phyloP scores from a whole-genome alignment of 2,329 filamentous ascomycete genomes.

The Ophiostoma fasciatum region DNA sequence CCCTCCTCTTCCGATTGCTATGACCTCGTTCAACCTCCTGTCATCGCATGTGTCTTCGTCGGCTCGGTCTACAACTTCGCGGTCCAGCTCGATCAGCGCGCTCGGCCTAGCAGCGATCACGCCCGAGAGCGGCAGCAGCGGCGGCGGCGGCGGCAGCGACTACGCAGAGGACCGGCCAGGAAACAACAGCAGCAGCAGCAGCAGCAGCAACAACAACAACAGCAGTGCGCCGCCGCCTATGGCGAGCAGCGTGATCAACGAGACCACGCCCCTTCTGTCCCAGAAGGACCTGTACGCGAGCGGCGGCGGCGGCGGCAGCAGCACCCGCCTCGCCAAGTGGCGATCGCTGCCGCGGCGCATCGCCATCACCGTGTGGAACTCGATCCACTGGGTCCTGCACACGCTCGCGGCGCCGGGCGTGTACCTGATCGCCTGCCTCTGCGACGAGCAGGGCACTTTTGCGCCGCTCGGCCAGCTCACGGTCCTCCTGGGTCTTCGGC shows the following conservation, averaged over 20 bases:
- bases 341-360: constrained; percentile 51
- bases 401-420: constrained; percentile 67
- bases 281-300: constrained; percentile 13
- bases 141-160: constrained; percentile 21
- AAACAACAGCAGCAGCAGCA: constrained; percentile 19
- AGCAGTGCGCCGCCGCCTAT: constrained; percentile 1
- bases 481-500: constrained; percentile 40
- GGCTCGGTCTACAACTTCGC: constrained; percentile 38
- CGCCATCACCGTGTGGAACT: constrained; percentile 56
- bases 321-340: constrained; percentile 31
- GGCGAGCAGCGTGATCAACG: constrained; percentile 28
- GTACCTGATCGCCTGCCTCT: constrained; percentile 72
- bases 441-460: constrained; percentile 66
- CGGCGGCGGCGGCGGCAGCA: constrained; percentile 5
- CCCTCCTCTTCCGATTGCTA: too few relatives aligned
- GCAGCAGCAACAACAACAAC: not conserved
- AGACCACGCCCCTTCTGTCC: constrained; percentile 54
- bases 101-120: constrained; percentile 30
- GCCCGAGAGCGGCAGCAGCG: constrained; percentile 25
- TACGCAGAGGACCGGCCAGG: constrained; percentile 12
- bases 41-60: constrained; percentile 63
- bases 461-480: constrained; percentile 61
- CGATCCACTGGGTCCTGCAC: constrained; percentile 63
- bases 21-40: constrained; percentile 96
- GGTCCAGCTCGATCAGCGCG: constrained; percentile 45